A percentile compares a stretch with the other conserved stretches of the same genome.
phyloP scores from a whole-genome alignment of 768 basidiomycete species.

The Lactifluus volemus region DNA sequence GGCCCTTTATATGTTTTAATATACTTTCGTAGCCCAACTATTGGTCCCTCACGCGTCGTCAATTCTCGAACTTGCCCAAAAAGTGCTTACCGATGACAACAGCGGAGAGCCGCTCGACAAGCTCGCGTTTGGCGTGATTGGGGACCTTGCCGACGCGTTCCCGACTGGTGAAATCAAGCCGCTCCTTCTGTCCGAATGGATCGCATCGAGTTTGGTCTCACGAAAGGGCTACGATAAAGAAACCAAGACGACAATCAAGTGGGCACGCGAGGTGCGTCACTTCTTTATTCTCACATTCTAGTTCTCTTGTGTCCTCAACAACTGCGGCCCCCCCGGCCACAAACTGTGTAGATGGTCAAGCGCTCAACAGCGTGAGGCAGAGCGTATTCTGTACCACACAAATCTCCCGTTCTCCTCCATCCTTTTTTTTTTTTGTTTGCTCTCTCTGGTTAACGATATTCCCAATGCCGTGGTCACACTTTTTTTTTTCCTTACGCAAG shows the following conservation, averaged over 20 bases:
- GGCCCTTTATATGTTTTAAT: background rate
- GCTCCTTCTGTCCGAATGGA: conserved; percentile 70
- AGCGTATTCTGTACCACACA: background rate
- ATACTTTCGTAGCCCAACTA: conserved; percentile 32
- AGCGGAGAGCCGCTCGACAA: conserved; percentile 70
- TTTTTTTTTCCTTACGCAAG: conserved; percentile 3
- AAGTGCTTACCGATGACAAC: conserved; percentile 74
- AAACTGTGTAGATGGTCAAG: conserved; percentile 57
- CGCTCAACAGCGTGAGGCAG: conserved; percentile 42
- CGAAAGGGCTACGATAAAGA: conserved; percentile 68
- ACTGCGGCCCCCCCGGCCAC: background rate
- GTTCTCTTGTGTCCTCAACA: background rate
- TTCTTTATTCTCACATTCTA: background rate
- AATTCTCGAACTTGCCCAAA: conserved; percentile 76
- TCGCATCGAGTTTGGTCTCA: conserved; percentile 60
- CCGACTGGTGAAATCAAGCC: conserved; percentile 74
- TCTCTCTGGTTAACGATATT: conserved; percentile 7
- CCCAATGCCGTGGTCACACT: conserved; percentile 18
- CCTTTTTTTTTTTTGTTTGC: background rate
- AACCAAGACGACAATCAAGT: conserved; percentile 83
- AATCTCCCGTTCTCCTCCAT: background rate
- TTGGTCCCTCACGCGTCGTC: conserved; percentile 61
- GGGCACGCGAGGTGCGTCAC: conserved; percentile 78
- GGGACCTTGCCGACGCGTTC: conserved; percentile 89
- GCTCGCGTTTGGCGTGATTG: conserved; percentile 76